Evolutionary conservation across 2,329 filamentous ascomycete genomes (phyloP).

Genomic region (Phialophora chinensis): DNA sequence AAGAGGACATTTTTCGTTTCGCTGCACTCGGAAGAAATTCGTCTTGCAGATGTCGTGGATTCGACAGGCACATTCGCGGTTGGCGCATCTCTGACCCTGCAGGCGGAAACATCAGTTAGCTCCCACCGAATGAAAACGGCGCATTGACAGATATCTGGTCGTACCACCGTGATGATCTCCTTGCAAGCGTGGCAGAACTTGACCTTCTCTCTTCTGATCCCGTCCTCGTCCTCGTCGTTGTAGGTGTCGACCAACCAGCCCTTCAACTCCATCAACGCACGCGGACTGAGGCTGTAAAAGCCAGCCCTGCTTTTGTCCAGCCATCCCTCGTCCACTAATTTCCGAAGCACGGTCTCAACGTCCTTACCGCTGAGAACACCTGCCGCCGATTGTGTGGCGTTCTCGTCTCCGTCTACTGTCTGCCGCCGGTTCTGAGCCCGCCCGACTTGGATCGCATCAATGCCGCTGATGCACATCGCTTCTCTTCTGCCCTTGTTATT

Average conservation of each 20-base stretch:
- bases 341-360: slow-evolving; percentile 73
- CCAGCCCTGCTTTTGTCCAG: slow-evolving; percentile 73
- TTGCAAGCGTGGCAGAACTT: slow-evolving; percentile 88
- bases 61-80: slow-evolving; percentile 70
- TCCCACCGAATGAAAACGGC: background rate
- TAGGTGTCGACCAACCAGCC: slow-evolving; percentile 87
- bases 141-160: slow-evolving; percentile 30
- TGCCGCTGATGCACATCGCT: slow-evolving; percentile 78
- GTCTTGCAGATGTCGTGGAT: slow-evolving; percentile 78
- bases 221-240: slow-evolving; percentile 71
- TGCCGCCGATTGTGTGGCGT: slow-evolving; percentile 46
- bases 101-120: slow-evolving; percentile 14
- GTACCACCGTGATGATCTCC: slow-evolving; percentile 79
- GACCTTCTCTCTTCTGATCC: slow-evolving; percentile 68
- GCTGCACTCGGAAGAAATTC: slow-evolving; percentile 72
- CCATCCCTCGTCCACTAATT: slow-evolving; percentile 81
- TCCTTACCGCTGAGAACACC: slow-evolving; percentile 72
- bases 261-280: slow-evolving; percentile 82
- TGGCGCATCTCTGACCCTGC: slow-evolving; percentile 74
- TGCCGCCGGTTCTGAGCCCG: slow-evolving; percentile 50
- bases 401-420: slow-evolving; percentile 41
- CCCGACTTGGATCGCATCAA: slow-evolving; percentile 75
- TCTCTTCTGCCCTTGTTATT: slow-evolving; percentile 82
- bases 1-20: slow-evolving; percentile 67
- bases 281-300: slow-evolving; percentile 77